Conservation (phyloP, 192 early-diverging fungal species). For the Rhizoclosmatium sp. region DNA sequence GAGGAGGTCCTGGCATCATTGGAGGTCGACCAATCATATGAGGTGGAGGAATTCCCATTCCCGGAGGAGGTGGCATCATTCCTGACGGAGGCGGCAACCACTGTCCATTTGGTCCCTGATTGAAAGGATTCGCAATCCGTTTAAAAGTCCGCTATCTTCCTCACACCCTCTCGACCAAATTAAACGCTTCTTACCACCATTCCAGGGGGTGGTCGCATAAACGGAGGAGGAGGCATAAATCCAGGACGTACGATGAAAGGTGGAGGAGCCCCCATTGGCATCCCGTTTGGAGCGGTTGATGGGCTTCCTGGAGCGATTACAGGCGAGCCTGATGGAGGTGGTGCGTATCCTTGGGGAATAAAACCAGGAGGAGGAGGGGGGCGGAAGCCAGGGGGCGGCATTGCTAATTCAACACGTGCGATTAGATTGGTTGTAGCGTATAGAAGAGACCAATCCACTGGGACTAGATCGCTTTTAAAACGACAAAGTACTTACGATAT, state of each 20-base stretch:
- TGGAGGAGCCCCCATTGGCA: not conserved
- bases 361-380: slow-evolving; percentile 13
- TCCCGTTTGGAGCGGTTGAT: not conserved
- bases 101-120: slow-evolving; percentile 22
- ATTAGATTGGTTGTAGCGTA: no score
- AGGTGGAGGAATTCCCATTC: slow-evolving; percentile 15
- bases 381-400: slow-evolving; percentile 29
- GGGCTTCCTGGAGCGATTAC: not conserved
- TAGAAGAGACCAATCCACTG: no score
- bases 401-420: not conserved
- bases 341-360: not conserved
- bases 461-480: no score
- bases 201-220: slow-evolving; percentile 24
- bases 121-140: not conserved
- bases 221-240: slow-evolving; percentile 30
- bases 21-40: not conserved
- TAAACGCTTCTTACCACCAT: slow-evolving; percentile 18
- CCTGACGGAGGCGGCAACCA: slow-evolving; percentile 30
- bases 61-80: slow-evolving; percentile 24
- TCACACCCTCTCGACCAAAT: no score
- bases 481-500: not conserved
- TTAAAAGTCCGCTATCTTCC: not conserved
- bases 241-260: slow-evolving; percentile 23
- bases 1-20: slow-evolving; percentile 34
- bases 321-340: not conserved